A percentile compares a stretch with the other conserved stretches of the same genome.
These are phyloP conservation scores for Licmophora abbreviata DNA, from an alignment of 108 stramenopile genomes.

Conservation along the genomic window DNA sequence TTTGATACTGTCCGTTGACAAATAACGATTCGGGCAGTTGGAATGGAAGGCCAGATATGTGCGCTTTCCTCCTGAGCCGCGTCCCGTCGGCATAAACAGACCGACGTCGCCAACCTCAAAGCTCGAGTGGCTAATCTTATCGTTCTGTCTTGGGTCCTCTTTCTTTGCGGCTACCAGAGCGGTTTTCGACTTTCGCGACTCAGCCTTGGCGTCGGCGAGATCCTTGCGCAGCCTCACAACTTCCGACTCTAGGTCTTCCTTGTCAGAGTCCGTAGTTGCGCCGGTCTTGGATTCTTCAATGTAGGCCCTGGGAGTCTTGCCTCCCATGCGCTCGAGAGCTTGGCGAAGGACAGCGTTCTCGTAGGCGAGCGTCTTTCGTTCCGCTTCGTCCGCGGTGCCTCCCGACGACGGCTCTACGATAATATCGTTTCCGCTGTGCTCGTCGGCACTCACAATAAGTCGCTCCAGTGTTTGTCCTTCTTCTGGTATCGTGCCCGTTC, in stretches of 20 bases:
- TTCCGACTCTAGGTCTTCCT: slow-evolving; percentile 13
- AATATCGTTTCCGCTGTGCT: slow-evolving; percentile 51
- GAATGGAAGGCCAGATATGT: slow-evolving; percentile 80
- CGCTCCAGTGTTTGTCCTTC: slow-evolving; percentile 25
- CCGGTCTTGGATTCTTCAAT: slow-evolving; percentile 40
- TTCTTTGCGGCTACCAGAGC: slow-evolving; percentile 13
- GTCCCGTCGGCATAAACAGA: slow-evolving; percentile 80
- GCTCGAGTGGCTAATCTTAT: slow-evolving; percentile 81
- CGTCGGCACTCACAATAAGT: slow-evolving; percentile 72
- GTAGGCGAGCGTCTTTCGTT: slow-evolving; percentile 64
- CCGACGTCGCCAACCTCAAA: slow-evolving; percentile 75
- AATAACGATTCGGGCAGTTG: slow-evolving; percentile 72
- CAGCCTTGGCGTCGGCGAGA: slow-evolving; percentile 31
- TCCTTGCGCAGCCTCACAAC: slow-evolving; percentile 25
- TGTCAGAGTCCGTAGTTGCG: slow-evolving; percentile 17
- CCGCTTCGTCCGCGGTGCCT: slow-evolving; percentile 37
- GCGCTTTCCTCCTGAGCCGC: slow-evolving; percentile 55
- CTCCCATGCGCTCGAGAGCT: slow-evolving; percentile 55
- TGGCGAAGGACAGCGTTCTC: slow-evolving; percentile 75
- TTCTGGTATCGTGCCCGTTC: background rate
- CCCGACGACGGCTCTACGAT: slow-evolving; percentile 45
- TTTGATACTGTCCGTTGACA: slow-evolving; percentile 66
- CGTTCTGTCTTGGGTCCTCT: slow-evolving; percentile 24
- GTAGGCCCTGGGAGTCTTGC: slow-evolving; percentile 58
- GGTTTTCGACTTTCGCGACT: slow-evolving; percentile 27